phyloP scores from a whole-genome alignment of 129 eudicot species.

The Arctium minus region DNA sequence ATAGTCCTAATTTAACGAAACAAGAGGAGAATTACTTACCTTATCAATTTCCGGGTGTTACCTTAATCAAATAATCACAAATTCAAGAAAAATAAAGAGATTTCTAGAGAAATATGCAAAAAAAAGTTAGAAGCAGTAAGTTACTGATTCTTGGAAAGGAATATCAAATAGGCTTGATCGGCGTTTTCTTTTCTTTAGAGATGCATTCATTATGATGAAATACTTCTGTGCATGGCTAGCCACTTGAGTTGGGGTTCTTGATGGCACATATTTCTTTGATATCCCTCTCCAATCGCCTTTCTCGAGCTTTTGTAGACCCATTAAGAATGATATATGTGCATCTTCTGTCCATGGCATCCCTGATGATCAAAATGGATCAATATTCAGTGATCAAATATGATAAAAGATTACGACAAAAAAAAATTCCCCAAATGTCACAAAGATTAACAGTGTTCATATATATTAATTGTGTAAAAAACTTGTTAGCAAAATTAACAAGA shows the following conservation, averaged over 20 bases:
- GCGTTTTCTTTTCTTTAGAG: constrained; percentile 38
- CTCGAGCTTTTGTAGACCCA: constrained; percentile 50
- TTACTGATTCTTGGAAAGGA: constrained; percentile 39
- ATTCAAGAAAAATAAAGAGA: not conserved
- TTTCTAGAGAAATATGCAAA: not conserved
- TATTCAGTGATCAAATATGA: not conserved
- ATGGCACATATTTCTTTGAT: constrained; percentile 42
- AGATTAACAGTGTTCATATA: too few species aligned
- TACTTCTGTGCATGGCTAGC: constrained; percentile 82
- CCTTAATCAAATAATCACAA: not conserved
- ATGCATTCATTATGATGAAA: constrained; percentile 31
- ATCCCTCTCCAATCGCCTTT: constrained; percentile 69
- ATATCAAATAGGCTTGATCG: constrained; percentile 61
- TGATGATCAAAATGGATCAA: constrained; percentile 19
- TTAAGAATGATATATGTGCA: constrained; percentile 51
- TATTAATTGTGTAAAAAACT: too few species aligned
- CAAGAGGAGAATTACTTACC: too few species aligned
- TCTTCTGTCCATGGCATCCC: constrained; percentile 57
- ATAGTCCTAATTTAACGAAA: too few species aligned
- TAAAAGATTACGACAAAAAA: not conserved
- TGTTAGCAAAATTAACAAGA: too few species aligned
- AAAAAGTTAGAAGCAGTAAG: not conserved
- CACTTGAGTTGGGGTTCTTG: constrained; percentile 69
- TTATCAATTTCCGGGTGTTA: too few species aligned
- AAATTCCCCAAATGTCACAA: too few species aligned